Conservation (phyloP, 2,329 filamentous ascomycete genomes). For the Zarea fungicola region DNA sequence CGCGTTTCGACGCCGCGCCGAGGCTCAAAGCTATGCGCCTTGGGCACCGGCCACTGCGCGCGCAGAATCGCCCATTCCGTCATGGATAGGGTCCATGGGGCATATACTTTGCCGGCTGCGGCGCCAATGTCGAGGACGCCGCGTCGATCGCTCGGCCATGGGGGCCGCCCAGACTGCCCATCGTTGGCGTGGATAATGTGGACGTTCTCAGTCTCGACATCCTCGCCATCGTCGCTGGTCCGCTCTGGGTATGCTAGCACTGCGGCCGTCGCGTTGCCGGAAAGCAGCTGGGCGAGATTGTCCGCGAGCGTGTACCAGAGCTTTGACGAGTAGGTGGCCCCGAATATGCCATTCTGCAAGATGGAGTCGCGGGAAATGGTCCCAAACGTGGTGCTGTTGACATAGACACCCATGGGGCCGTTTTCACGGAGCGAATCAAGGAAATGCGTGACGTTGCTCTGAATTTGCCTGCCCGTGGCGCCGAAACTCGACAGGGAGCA, state of each 20-base stretch:
- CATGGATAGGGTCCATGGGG: conserved; percentile 26
- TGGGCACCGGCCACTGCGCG: conserved; percentile 26
- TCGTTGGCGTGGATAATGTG: conserved; percentile 26
- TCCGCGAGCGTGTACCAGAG: conserved; percentile 32
- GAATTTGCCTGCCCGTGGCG: background rate
- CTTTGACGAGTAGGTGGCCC: conserved; percentile 32
- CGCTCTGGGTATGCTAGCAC: conserved; percentile 27
- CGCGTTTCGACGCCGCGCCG: conserved; percentile 27
- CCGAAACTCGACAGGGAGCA: conserved; percentile 1
- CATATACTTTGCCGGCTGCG: conserved; percentile 13
- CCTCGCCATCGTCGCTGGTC: conserved; percentile 14
- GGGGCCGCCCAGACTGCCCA: conserved; percentile 16
- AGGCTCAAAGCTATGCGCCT: conserved; percentile 24
- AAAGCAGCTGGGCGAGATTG: conserved; percentile 28
- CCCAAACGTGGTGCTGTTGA: conserved; percentile 37
- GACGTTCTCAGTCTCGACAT: conserved; percentile 19
- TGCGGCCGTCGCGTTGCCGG: conserved; percentile 34
- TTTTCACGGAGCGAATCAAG: background rate
- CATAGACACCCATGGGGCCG: conserved; percentile 28
- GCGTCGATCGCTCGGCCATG: conserved; percentile 24
- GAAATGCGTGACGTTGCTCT: background rate
- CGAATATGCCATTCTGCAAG: conserved; percentile 30
- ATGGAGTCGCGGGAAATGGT: conserved; percentile 31
- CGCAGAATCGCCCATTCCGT: conserved; percentile 28
- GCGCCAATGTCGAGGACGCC: background rate